Base-by-base conservation (phyloP, 2,329 filamentous ascomycete genomes). In the Bipolaris zeicola region DNA sequence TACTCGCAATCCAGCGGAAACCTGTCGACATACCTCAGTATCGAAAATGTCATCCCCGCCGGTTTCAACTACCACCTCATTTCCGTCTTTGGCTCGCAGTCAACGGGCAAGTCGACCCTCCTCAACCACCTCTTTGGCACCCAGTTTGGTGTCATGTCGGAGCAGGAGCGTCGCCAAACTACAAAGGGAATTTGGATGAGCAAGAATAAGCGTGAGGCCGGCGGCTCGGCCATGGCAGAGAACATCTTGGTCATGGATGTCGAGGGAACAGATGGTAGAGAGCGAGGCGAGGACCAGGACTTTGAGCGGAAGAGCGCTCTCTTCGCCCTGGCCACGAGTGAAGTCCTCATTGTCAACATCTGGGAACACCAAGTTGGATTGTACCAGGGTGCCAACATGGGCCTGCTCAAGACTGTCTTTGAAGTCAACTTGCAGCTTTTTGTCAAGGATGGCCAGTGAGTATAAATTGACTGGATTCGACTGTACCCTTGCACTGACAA, bases 131-230 rank as follows among this genome's bases (percentile, higher is more conserved):
- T 99, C 55, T 99, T 99, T 76, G 91, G 92, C 62, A 99, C 95
- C 65, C 85, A 93, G 55, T 99, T 99, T 80, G 94, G 92, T 66
- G 94, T 99, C 74, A 99, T 99, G 95, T 91, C 92, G 68, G 95
- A 99, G 83, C 84, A 87, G 61, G 92, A 97, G 77, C 87, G 95
- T 63, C 88, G 92, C 60, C 95, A 99, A 83, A 99, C 95, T 0
- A 99, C 95, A 42, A 99, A 98, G 82, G 95, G 95, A 73, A 99
- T 99, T 75, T 99, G 95, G 95, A 89, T 99, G 89, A 96, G 93
- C 63, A 96, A 96, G 82, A 98, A 98, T 79, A 96, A 96, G 81
- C 80, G 81, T 26, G 76, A 78, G 50, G 76, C 78, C 41, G 75
- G 72, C 7, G 76, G 80, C 55, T 70, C 68, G 63, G 82, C 81